phyloP scores from a whole-genome alignment of 345 rosid species.

The Eucalyptus rudis region DNA sequence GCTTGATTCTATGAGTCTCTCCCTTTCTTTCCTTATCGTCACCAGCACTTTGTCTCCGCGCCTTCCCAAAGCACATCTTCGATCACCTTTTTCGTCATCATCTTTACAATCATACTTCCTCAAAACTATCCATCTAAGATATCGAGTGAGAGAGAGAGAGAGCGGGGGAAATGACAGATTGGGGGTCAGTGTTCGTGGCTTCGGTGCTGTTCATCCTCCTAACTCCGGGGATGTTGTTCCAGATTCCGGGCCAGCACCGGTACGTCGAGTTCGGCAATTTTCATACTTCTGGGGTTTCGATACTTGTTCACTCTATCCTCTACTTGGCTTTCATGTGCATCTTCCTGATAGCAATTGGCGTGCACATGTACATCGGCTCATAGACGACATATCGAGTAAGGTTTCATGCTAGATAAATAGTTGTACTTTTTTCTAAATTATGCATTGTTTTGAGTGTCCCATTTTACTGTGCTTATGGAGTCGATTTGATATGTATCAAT shows the following conservation, averaged over 20 bases:
- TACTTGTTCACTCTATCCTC: constrained; percentile 63
- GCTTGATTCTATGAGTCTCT: background rate
- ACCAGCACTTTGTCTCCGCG: background rate
- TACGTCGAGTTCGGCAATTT: constrained; percentile 75
- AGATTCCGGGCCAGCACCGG: constrained; percentile 47
- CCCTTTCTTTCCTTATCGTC: background rate
- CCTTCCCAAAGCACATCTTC: background rate
- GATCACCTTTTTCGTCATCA: background rate
- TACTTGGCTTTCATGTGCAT: constrained; percentile 77
- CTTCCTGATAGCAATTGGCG: constrained; percentile 67
- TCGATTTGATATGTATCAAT: background rate
- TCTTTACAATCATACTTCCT: background rate
- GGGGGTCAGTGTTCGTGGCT: constrained; percentile 93
- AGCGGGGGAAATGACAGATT: constrained; percentile 45
- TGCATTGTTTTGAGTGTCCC: background rate
- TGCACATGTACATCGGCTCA: constrained; percentile 62
- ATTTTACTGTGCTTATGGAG: background rate
- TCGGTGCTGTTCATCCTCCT: constrained; percentile 68
- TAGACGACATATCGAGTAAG: background rate
- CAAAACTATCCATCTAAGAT: background rate
- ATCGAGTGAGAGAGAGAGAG: background rate
- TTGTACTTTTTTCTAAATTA: background rate
- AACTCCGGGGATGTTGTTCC: constrained; percentile 79
- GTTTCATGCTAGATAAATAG: background rate
- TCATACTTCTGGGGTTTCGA: constrained; percentile 76